phyloP scores from a whole-genome alignment of 2,329 filamentous ascomycete species.

The Botrytis aclada region DNA sequence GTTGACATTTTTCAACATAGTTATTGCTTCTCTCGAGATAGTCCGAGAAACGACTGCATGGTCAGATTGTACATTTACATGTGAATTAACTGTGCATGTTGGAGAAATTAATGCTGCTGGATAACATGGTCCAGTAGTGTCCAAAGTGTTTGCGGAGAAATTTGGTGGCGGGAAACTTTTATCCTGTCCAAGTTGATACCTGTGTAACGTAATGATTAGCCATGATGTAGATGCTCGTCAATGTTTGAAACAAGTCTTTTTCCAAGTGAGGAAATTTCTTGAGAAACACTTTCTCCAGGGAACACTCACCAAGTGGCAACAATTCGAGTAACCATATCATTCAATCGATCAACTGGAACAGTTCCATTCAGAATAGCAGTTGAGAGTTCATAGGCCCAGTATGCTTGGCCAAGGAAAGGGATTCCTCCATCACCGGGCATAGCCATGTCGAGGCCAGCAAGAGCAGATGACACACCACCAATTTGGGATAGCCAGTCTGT shows the following conservation, averaged over 20 bases:
- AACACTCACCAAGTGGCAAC: constrained; percentile 50
- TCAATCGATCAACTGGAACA: constrained; percentile 54
- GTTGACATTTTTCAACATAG: constrained; percentile 61
- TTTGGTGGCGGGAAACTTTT: constrained; percentile 54
- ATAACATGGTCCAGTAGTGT: constrained; percentile 54
- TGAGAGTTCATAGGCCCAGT: constrained; percentile 56
- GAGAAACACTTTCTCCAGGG: neutral
- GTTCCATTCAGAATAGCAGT: constrained; percentile 55
- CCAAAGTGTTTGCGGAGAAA: constrained; percentile 57
- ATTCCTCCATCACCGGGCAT: constrained; percentile 62
- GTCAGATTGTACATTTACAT: constrained; percentile 55
- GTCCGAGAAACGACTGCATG: constrained; percentile 50
- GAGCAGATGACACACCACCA: constrained; percentile 55
- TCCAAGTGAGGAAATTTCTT: neutral
- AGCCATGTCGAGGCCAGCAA: constrained; percentile 65
- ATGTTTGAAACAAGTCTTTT: neutral
- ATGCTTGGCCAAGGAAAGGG: constrained; percentile 50
- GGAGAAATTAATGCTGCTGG: constrained; percentile 58
- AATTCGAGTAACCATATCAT: constrained; percentile 54
- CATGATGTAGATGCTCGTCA: neutral
- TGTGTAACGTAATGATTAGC: neutral
- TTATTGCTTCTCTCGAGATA: constrained; percentile 54
- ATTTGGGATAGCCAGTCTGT: constrained; percentile 67
- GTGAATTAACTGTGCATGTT: constrained; percentile 64
- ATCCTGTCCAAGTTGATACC: constrained; percentile 57